Evolutionary conservation across 2,329 filamentous ascomycete species (phyloP).

Genomic region (Claviceps monticola): DNA sequence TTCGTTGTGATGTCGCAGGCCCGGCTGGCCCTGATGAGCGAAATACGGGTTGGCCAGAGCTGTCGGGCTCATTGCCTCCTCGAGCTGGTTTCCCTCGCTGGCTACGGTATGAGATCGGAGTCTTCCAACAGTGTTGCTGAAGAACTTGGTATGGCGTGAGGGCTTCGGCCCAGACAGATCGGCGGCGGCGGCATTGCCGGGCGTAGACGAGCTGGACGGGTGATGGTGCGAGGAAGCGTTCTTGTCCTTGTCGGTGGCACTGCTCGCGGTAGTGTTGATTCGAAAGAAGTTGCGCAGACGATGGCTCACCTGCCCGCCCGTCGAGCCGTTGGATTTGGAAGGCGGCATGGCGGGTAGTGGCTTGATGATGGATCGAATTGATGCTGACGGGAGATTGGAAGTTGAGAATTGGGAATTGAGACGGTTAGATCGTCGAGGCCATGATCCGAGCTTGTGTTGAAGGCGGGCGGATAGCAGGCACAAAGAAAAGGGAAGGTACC

Average conservation of each 20-base stretch:
- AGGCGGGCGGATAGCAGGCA: neutral
- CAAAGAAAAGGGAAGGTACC: neutral
- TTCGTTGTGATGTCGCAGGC: constrained; percentile 87
- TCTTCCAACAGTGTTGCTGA: constrained; percentile 71
- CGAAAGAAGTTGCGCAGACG: constrained; percentile 60
- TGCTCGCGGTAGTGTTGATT: constrained; percentile 39
- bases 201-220: constrained; percentile 4
- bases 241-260: constrained; percentile 22
- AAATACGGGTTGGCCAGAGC: constrained; percentile 96
- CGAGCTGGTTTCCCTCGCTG: constrained; percentile 82
- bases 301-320: constrained; percentile 48
- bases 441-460: constrained; percentile 18
- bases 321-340: constrained; percentile 35
- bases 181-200: constrained; percentile 7
- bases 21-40: constrained; percentile 85
- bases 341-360: constrained; percentile 28
- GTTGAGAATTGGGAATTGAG: neutral
- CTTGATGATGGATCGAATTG: neutral
- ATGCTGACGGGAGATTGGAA: neutral
- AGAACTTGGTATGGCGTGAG: constrained; percentile 77
- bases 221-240: constrained; percentile 1
- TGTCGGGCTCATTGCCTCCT: constrained; percentile 80
- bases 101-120: constrained; percentile 82
- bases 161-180: constrained; percentile 32
- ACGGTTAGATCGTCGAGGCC: constrained; percentile 23